Base-by-base conservation (phyloP, 768 basidiomycete species). In the Mycena crocata region DNA sequence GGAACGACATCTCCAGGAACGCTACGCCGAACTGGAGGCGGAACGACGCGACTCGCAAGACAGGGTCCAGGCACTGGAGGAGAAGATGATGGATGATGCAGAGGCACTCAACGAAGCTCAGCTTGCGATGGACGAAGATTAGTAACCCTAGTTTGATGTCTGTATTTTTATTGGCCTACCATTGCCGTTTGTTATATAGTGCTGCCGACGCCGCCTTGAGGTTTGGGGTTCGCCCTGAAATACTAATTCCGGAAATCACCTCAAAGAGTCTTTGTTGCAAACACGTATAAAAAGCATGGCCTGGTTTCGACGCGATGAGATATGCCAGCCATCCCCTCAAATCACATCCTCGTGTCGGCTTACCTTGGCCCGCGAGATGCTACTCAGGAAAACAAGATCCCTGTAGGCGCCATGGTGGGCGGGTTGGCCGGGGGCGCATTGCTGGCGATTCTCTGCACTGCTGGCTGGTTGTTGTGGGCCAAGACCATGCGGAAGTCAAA, bases 21-120 rank as follows among this genome's bases (percentile, higher is more conserved):
- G 89, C 52, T 98, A 97, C 78, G 89, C 87, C n/a, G 96, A 96
- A 71, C 77, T 99, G 67, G 89, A 91, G 62, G 80, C 83, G 62
- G 92, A 95, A 79, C 83, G 88, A 71, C 79, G 85, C 54, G 91
- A 91, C 52, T 80, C 86, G 3, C 84, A 86, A 72, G 82, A 79
- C 24, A 84, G 90, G 50, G 84, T 94, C 34, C 84, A 83, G 5
- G 79, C 74, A 49, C 80, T 94, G 74, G 96, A 98, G 76, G 96
- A 98, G 79, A 89, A 87, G 81, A 78, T 97, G 71, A 95, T 95
- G 91, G 85, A 82, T 6, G 92, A 94, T 75, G 93, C 93, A 5
- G 94, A 94, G 78, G 91, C 88, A 12, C 72, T 92, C 74, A 94
- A 94, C 76, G 93, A 93, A 69, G 91, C 85, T 28, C 89, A 89